Evolutionary conservation across 805 yeast species (phyloP).

Genomic region (Candida methanosorbosa): DNA sequence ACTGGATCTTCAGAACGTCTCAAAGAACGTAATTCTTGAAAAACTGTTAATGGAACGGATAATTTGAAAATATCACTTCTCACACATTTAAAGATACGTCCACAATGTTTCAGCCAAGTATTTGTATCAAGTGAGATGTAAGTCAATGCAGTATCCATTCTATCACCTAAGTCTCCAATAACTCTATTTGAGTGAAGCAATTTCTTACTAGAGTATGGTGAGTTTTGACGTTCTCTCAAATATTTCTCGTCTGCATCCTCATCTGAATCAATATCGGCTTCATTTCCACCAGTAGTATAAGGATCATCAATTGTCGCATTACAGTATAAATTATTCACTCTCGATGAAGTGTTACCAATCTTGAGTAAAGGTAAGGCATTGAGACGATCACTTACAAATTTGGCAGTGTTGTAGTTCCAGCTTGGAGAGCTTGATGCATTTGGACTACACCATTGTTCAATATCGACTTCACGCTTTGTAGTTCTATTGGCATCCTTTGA

Average conservation of each 20-base stretch:
- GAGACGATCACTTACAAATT: slow-evolving; percentile 23
- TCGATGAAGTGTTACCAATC: slow-evolving; percentile 1
- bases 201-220: not conserved
- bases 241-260: slow-evolving; percentile 16
- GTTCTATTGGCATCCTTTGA: not conserved
- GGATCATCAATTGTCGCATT: not conserved
- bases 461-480: not conserved
- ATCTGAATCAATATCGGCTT: slow-evolving; percentile 23
- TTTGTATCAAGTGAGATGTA: slow-evolving; percentile 66
- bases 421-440: slow-evolving; percentile 15
- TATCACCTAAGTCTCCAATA: slow-evolving; percentile 43
- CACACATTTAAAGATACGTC: slow-evolving; percentile 62
- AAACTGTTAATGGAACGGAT: slow-evolving; percentile 65
- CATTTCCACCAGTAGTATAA: not conserved
- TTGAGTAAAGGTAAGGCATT: slow-evolving; percentile 4
- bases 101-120: slow-evolving; percentile 76
- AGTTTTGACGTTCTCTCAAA: slow-evolving; percentile 2
- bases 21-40: slow-evolving; percentile 66
- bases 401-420: slow-evolving; percentile 22
- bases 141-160: slow-evolving; percentile 49
- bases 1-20: slow-evolving; percentile 65
- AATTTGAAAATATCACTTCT: slow-evolving; percentile 49
- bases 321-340: not conserved
- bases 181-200: slow-evolving; percentile 1
- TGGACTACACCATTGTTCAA: slow-evolving; percentile 10